Conservation (phyloP, 352 stramenopile genomes). For the Hyaloperonospora brassicae region DNA sequence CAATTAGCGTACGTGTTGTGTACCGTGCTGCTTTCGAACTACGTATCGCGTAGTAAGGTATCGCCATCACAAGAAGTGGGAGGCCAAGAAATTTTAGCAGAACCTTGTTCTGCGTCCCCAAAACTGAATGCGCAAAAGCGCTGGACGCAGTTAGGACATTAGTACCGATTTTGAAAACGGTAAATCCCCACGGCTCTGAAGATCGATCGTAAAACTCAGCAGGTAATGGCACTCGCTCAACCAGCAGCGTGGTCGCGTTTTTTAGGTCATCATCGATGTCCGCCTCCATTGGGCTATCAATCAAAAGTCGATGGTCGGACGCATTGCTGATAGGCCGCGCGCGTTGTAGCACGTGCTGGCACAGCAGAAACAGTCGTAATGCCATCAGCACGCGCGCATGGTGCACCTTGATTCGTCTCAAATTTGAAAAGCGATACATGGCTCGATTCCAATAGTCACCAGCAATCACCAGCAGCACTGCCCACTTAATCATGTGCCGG, state of each 20-base stretch:
- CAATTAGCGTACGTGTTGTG: slow-evolving; percentile 72
- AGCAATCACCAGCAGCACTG: slow-evolving; percentile 36
- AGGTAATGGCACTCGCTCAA: slow-evolving; percentile 73
- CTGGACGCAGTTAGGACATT: slow-evolving; percentile 73
- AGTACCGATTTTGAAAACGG: slow-evolving; percentile 74
- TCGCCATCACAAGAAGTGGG: slow-evolving; percentile 49
- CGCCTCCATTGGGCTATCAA: slow-evolving; percentile 75
- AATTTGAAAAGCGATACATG: slow-evolving; percentile 76
- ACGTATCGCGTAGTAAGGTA: slow-evolving; percentile 82
- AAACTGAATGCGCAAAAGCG: slow-evolving; percentile 64
- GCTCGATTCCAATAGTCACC: slow-evolving; percentile 74
- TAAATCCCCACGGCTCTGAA: slow-evolving; percentile 71
- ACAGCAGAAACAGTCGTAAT: slow-evolving; percentile 71
- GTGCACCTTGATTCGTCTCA: slow-evolving; percentile 80
- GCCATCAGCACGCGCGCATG: slow-evolving; percentile 80
- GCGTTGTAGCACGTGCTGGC: slow-evolving; percentile 75
- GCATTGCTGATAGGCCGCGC: slow-evolving; percentile 57
- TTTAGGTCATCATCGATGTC: slow-evolving; percentile 86
- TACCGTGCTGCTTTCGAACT: slow-evolving; percentile 59
- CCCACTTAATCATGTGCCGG: slow-evolving; percentile 52
- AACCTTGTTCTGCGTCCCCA: slow-evolving; percentile 57
- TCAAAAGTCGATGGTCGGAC: slow-evolving; percentile 70
- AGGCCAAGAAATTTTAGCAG: slow-evolving; percentile 53
- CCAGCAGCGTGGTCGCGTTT: slow-evolving; percentile 67
- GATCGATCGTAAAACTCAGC: slow-evolving; percentile 81